Percentiles rank a stretch among this genome's conserved stretches.
phyloP scores from a whole-genome alignment of 768 basidiomycete species.

The Gymnopilus dilepis region DNA sequence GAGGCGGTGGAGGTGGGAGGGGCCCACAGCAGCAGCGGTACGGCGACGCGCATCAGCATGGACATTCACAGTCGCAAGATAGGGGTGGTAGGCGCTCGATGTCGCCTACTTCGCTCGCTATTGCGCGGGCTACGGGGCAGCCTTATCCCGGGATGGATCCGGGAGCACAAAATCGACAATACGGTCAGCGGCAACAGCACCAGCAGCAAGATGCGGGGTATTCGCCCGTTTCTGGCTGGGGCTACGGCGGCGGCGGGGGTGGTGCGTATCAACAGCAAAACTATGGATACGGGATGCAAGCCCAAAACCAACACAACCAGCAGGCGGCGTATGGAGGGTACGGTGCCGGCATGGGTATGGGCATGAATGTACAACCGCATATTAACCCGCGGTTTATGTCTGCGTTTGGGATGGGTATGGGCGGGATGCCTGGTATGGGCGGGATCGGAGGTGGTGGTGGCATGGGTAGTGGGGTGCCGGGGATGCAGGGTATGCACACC shows the following conservation, averaged over 20 bases:
- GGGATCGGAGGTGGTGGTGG: neutral
- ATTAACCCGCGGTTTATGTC: conserved; percentile 84
- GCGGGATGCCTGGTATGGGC: neutral
- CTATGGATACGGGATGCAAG: conserved; percentile 6
- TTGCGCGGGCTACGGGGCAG: conserved; percentile 48
- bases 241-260: neutral
- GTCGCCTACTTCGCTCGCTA: conserved; percentile 50
- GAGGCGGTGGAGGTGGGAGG: conserved; percentile 18
- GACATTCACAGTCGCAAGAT: neutral
- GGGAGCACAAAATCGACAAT: conserved; percentile 5
- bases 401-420: conserved; percentile 47
- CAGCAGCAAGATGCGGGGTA: neutral
- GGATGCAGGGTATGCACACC: too few relatives aligned
- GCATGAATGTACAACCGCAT: conserved; percentile 68
- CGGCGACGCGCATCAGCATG: neutral
- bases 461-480: neutral
- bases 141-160: neutral
- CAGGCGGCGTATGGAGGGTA: neutral
- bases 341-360: neutral
- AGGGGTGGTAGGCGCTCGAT: conserved; percentile 4
- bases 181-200: conserved; percentile 5
- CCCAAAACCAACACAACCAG: neutral
- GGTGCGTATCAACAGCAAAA: neutral
- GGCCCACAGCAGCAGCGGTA: conserved; percentile 2
- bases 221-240: neutral